These are phyloP conservation scores for Tolypocladium endophyticum DNA, from an alignment of 2,329 filamentous ascomycete genomes.

Conservation along the genomic window DNA sequence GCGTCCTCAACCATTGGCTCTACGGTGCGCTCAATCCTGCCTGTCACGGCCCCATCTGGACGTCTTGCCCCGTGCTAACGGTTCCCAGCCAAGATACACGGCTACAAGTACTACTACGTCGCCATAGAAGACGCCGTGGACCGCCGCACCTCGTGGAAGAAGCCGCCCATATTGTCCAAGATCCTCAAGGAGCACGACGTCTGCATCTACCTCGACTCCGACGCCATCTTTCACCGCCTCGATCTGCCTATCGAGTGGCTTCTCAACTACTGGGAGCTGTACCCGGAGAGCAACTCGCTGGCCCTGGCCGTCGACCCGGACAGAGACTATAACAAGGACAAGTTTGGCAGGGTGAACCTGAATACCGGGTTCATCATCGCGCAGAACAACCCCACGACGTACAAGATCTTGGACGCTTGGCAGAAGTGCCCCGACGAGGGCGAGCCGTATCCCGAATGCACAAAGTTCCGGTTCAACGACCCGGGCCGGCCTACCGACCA, in stretches of 20 bases:
- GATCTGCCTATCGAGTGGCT: conserved; percentile 36
- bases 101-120: conserved; percentile 36
- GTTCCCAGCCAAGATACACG: conserved; percentile 29
- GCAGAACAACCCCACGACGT: conserved; percentile 37
- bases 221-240: conserved; percentile 31
- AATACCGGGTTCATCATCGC: conserved; percentile 45
- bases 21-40: conserved; percentile 20
- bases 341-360: conserved; percentile 28
- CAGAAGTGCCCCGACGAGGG: conserved; percentile 27
- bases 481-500: conserved; percentile 30
- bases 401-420: conserved; percentile 39
- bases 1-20: conserved; percentile 33
- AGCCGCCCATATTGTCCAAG: conserved; percentile 28
- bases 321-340: conserved; percentile 26
- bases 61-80: conserved; percentile 7
- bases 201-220: conserved; percentile 33
- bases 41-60: too few relatives aligned
- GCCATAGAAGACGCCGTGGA: conserved; percentile 25
- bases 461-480: conserved; percentile 23
- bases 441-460: conserved; percentile 26
- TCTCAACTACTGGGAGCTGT: conserved; percentile 34
- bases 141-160: conserved; percentile 35
- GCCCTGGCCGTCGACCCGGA: conserved; percentile 30
- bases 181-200: conserved; percentile 31
- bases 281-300: conserved; percentile 27